phyloP scores from a whole-genome alignment of 208 protist species.

The Trypanosomatidae sp. region DNA sequence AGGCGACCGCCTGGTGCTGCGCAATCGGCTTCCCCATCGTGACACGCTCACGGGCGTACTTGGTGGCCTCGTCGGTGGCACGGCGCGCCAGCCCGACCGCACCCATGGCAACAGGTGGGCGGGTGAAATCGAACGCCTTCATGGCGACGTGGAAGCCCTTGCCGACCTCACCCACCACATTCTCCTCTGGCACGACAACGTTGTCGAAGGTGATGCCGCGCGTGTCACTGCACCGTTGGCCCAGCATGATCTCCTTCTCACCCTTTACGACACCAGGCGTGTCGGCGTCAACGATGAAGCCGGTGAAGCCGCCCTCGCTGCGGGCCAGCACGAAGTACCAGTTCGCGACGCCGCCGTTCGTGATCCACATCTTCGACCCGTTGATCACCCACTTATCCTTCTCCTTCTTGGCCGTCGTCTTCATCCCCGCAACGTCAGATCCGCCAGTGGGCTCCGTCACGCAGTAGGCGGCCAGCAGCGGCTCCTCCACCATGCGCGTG shows the following conservation, averaged over 20 bases:
- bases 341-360: conserved; percentile 90
- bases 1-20: conserved; percentile 85
- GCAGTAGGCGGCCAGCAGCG: conserved; percentile 78
- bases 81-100: conserved; percentile 86
- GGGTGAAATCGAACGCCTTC: conserved; percentile 88
- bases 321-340: conserved; percentile 92
- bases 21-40: conserved; percentile 84
- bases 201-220: conserved; percentile 92
- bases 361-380: conserved; percentile 96
- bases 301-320: conserved; percentile 76
- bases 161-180: conserved; percentile 71
- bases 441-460: conserved; percentile 87
- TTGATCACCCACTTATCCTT: conserved; percentile 90
- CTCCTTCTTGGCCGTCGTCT: conserved; percentile 85
- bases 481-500: conserved; percentile 80
- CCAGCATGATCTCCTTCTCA: conserved; percentile 91
- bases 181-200: conserved; percentile 82
- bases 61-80: conserved; percentile 76
- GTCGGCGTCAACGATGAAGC: conserved; percentile 89
- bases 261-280: conserved; percentile 84
- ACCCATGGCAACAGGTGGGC: conserved; percentile 76
- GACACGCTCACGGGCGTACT: conserved; percentile 79
- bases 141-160: conserved; percentile 89
- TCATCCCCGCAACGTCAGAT: conserved; percentile 87
- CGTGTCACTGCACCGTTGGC: conserved; percentile 92